Base-by-base conservation (phyloP, 805 yeast species). In the Metschnikowia lunata region DNA sequence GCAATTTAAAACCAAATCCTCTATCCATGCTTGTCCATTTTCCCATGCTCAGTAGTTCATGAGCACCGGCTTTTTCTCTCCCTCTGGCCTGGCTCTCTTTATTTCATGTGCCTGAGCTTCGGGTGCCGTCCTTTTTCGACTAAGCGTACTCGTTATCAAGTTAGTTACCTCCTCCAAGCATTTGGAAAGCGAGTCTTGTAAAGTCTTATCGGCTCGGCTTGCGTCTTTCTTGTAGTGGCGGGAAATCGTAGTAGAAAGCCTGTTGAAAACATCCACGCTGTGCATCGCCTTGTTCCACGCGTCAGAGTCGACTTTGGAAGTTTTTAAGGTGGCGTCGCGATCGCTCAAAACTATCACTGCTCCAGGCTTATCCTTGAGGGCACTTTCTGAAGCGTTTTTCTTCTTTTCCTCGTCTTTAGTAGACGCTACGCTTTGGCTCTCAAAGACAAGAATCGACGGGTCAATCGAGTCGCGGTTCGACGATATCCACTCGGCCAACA, bases 401-500 rank as follows among this genome's bases (percentile, higher is more conserved):
- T 8, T 14, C 9, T 31, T 12, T 31, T 8, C 13, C n/a, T 31
- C 34, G 38, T n/a, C 36, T 9, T n/a, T 18, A 9, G 31, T 6
- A 18, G 23, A 18, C 15, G 13, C 9, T 13, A 18, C 4, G 11
- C 13, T 31, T 13, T 31, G 13, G 11, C 28, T 39, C 30, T 43
- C 43, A 13, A 39, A 35, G 5, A 26, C 28, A 15, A 43, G 7
- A 9, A 43, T 34, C 10, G 43, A 27, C 7, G 14, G 2, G 18
- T 43, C 43, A 8, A 43, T 26, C 14, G 30, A 6, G 7, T 39
- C 47, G 1, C 29, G 41, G 33, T 50, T 45, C 5, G 40, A 23
- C 1, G 34, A 37, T 9, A 58, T 45, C 60, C 59, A 58, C 26
- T 45, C 49, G 6, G 58, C 51, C 42, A 57, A 51, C 1, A 36